Base-by-base conservation (phyloP, 2,329 filamentous ascomycete genomes). In the Aspergillus sp. region DNA sequence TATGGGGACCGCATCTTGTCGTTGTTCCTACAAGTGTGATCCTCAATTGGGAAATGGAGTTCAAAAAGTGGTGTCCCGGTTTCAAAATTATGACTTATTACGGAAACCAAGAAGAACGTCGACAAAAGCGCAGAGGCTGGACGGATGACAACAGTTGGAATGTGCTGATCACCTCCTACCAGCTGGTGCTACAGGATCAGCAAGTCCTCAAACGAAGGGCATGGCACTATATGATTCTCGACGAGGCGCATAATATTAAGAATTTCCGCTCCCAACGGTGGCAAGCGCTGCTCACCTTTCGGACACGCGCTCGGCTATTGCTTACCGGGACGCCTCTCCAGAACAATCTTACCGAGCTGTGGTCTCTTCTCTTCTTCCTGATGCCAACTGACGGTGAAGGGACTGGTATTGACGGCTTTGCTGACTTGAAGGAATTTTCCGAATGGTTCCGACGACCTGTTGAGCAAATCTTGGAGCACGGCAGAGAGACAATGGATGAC, bases 21-120 rank as follows among this genome's bases (percentile, higher is more conserved):
- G 91, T 99, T 63, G 95, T 99, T 2, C 95, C 95, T 1, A 99
- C 95, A 2, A 98, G 93, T 77, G 96, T 99, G 53, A 97, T 99
- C 85, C 87, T 99, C 66, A 99, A 99, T 74, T 99, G 95, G 95
- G 96, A 99, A 76, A 98, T 98, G 91, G 95, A 99, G 78, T 99
- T 99, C 84, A 98, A 98, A 74, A 99, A 99, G 76, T 99, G 81
- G 87, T 92, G 93, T 60, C 95, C 96, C 3, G 94, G 95, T 0
- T 99, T 99, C 83, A 98, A 97, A 75, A 96, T 99, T 59, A 83
- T 99, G 62, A 95, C 93, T 0, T 99, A 99, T 79, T 99, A 98
- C 74, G 95, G 96, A 48, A 92, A 90, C 47, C 91, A 93, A 70
- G 93, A 97, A 68, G 95, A 99, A 78, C 89, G 95, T 50, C 93